phyloP scores from a whole-genome alignment of 441 rosid species.

The Gossypium gossypioides region DNA sequence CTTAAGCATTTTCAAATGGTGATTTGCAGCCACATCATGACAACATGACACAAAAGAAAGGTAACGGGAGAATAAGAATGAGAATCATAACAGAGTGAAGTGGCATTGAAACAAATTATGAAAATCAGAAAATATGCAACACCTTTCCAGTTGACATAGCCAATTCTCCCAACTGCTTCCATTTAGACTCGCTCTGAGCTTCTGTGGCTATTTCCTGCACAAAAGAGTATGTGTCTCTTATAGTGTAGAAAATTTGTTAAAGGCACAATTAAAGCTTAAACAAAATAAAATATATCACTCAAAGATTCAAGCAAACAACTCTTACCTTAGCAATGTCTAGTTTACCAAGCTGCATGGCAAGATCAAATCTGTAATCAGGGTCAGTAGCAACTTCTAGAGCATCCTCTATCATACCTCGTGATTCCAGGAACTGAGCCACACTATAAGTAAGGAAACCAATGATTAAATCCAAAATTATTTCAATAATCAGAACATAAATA shows the following conservation, averaged over 20 bases:
- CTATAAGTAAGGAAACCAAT: constrained; percentile 35
- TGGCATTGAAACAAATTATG: not conserved
- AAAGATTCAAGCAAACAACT: constrained; percentile 1
- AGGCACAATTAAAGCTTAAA: not conserved
- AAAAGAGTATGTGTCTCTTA: constrained; percentile 1
- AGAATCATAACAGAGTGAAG: not conserved
- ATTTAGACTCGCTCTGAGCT: constrained; percentile 84
- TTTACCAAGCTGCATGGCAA: constrained; percentile 91
- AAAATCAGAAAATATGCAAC: not conserved
- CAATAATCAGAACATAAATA: constrained; percentile 8
- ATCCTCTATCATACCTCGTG: constrained; percentile 90
- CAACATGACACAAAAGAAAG: not conserved
- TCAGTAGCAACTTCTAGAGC: constrained; percentile 96
- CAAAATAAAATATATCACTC: not conserved
- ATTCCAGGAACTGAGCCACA: constrained; percentile 95
- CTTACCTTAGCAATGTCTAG: constrained; percentile 81
- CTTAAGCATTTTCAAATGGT: not conserved
- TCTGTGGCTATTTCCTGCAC: constrained; percentile 76
- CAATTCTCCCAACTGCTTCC: constrained; percentile 97
- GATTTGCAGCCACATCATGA: not conserved
- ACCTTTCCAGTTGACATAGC: constrained; percentile 98
- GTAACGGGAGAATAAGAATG: not conserved
- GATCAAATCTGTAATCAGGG: constrained; percentile 88
- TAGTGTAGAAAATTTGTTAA: not conserved
- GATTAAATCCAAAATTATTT: constrained; percentile 11